Conservation (phyloP, 805 yeast genomes). For the Lipomyces oligophaga region DNA sequence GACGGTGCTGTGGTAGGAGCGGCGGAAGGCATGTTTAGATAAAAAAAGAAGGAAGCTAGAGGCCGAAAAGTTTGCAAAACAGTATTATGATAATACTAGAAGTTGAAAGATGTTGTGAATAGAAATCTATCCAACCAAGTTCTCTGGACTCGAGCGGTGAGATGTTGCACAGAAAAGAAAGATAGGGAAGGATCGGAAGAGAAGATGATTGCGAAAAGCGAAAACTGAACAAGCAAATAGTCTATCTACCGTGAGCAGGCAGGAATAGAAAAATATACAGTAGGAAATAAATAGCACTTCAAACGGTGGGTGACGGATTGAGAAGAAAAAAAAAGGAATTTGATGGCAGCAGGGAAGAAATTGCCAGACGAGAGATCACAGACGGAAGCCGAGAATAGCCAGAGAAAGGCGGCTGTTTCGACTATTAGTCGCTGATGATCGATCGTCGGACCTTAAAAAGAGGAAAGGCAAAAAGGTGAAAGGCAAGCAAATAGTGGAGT, state of each 20-base stretch:
- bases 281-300: not conserved
- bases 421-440: not conserved
- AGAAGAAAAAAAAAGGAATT: slow-evolving; percentile 3
- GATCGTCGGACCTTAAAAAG: not conserved
- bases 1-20: slow-evolving; percentile 20
- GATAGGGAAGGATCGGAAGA: not conserved
- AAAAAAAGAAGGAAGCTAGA: too few relatives aligned
- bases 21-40: slow-evolving; percentile 19
- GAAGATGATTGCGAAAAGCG: not conserved
- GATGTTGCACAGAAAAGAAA: not conserved
- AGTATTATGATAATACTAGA: too few relatives aligned
- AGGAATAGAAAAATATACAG: not conserved
- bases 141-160: too few relatives aligned
- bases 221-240: not conserved
- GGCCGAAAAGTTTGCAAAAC: too few relatives aligned
- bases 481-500: too few relatives aligned
- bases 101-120: too few relatives aligned
- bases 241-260: too few relatives aligned
- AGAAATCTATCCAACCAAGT: too few relatives aligned
- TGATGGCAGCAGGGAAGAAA: not conserved
- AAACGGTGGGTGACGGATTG: not conserved
- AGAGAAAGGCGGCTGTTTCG: not conserved
- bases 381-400: not conserved
- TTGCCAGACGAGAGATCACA: not conserved
- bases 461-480: too few relatives aligned